phyloP scores from a whole-genome alignment of 2,329 filamentous ascomycete species.

The Epichloe elymi region DNA sequence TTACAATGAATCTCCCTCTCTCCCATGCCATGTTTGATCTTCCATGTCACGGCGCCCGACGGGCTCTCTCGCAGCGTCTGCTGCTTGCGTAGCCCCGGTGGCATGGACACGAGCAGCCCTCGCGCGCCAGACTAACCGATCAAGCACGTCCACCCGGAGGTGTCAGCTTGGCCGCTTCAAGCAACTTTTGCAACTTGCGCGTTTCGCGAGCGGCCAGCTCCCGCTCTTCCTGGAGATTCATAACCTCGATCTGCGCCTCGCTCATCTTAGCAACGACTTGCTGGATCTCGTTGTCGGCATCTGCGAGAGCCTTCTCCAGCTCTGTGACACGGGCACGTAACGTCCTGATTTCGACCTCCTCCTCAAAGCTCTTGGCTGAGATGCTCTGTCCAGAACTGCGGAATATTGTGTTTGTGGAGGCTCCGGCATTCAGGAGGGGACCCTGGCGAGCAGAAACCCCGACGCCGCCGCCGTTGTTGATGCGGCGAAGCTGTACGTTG shows the following conservation, averaged over 20 bases:
- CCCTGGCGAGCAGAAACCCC: slow-evolving; percentile 20
- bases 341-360: slow-evolving; percentile 60
- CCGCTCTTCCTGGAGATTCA: slow-evolving; percentile 61
- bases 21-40: background rate
- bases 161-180: slow-evolving; percentile 51
- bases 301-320: slow-evolving; percentile 58
- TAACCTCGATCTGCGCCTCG: slow-evolving; percentile 68
- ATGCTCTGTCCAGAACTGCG: slow-evolving; percentile 30
- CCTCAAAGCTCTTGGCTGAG: slow-evolving; percentile 53
- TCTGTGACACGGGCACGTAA: slow-evolving; percentile 71
- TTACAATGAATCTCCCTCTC: slow-evolving; percentile 6
- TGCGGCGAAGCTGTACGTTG: slow-evolving; percentile 61
- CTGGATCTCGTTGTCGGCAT: slow-evolving; percentile 62
- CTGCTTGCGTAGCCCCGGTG: background rate
- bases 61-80: background rate
- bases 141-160: slow-evolving; percentile 15
- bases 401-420: slow-evolving; percentile 19
- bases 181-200: slow-evolving; percentile 50
- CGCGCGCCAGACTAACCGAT: background rate
- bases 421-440: slow-evolving; percentile 21
- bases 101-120: background rate
- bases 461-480: slow-evolving; percentile 35
- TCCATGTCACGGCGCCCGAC: background rate
- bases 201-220: slow-evolving; percentile 65
- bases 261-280: slow-evolving; percentile 73